Evolutionary conservation across 1,284 basidiomycete genomes (phyloP), one percentile per base, ranked within the genome.

Genomic region (Apiotrichum brassicae): DNA sequence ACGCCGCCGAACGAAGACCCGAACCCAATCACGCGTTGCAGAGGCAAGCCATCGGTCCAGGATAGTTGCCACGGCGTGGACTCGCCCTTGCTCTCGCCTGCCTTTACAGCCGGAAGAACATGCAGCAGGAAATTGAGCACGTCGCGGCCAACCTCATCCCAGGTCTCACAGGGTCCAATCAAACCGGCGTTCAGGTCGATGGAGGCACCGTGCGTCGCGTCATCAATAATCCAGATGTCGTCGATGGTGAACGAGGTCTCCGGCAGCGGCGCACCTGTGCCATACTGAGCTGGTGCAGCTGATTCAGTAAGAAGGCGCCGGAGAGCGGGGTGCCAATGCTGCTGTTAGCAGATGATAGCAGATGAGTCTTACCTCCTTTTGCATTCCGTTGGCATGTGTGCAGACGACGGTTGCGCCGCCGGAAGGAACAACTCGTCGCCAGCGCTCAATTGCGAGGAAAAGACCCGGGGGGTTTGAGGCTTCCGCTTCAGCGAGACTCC

Each of bases 1-100:
- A 81, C 83, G 2, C 85, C 87, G 23, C 88, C 86, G 51, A 86
- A 83, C 0, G 88, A 92, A 65, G 94, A 88, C 0, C 87, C 90
- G 2, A 90, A 71, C 1, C 77, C 81, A 18, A 91, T 50, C 14
- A 68, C 56, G 26, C 23, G 22, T 4, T 3, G 3, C 11, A 53
- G 56, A 28, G 51, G 46, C 18, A 19, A 33, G 22, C 72, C 4
- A 87, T 63, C 12, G 61, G 78, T 18, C 81, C 77, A 16, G 70
- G 26, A 46, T 2, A 48, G 30, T 18, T 48, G 25, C 36, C 42
- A 39, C 13, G 39, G 26, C 26, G 49, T 22, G 32, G 32, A n/a
- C 4, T 32, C 43, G 13, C 33, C 33, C 7, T 13, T 7, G 7
- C 7, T n/a, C 22, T 16, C 12, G 1, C 28, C 34, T 4, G 19